phyloP scores from a whole-genome alignment of 2,329 filamentous ascomycete species.

The Monosporascus sp. region DNA sequence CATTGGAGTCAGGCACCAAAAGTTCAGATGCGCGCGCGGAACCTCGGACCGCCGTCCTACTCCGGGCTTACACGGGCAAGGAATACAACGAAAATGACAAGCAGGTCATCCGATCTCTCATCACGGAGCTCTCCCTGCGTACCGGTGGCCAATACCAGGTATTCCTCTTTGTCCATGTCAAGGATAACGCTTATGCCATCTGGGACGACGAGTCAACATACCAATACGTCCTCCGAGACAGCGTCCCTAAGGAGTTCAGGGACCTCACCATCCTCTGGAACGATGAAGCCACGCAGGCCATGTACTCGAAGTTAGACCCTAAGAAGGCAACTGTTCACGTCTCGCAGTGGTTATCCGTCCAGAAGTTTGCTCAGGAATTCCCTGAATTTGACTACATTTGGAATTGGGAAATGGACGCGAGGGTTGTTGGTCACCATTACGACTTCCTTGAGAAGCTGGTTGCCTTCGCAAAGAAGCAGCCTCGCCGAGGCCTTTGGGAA shows the following conservation, averaged over 20 bases:
- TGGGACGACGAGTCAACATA: constrained; percentile 56
- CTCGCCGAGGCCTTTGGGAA: constrained; percentile 69
- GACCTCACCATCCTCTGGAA: constrained; percentile 71
- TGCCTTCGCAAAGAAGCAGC: constrained; percentile 60
- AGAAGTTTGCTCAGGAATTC: constrained; percentile 69
- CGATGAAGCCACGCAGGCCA: constrained; percentile 64
- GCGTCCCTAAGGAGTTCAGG: constrained; percentile 64
- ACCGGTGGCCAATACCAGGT: constrained; percentile 79
- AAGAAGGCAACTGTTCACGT: constrained; percentile 49
- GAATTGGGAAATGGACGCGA: constrained; percentile 84
- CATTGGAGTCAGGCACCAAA: constrained; percentile 5
- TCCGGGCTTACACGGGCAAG: constrained; percentile 72
- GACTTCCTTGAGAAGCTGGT: constrained; percentile 65
- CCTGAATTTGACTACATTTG: constrained; percentile 77
- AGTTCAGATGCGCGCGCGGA: constrained; percentile 26
- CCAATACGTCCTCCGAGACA: constrained; percentile 51
- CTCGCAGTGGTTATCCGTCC: constrained; percentile 65
- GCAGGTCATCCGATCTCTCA: constrained; percentile 70
- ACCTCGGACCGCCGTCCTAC: constrained; percentile 64
- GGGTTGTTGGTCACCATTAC: constrained; percentile 77
- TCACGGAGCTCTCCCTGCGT: constrained; percentile 69
- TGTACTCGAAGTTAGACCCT: constrained; percentile 69
- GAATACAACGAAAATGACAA: constrained; percentile 74
- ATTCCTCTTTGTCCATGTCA: constrained; percentile 74
- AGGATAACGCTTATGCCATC: constrained; percentile 52